A percentile compares a stretch with the other conserved stretches of the same genome.
Conservation (phyloP, 2,329 filamentous ascomycete species). For the Neofusicoccum parvum region DNA sequence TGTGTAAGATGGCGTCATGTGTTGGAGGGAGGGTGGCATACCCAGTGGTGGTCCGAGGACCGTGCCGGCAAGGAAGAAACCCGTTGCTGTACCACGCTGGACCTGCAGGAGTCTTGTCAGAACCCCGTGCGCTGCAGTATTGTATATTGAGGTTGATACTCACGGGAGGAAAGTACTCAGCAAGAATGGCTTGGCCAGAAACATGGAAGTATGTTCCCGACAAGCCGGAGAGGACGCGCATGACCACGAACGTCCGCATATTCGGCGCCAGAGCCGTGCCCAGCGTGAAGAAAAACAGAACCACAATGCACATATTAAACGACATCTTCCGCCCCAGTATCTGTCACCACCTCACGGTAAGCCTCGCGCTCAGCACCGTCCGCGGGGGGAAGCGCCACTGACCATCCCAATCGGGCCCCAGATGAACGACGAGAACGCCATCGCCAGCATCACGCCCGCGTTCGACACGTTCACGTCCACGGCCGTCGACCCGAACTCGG, state of each 20-base stretch:
- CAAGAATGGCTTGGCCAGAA: slow-evolving; percentile 26
- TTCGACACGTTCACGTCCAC: slow-evolving; percentile 25
- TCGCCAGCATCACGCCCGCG: slow-evolving; percentile 26
- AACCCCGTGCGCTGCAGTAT: not conserved
- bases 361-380: too few relatives aligned
- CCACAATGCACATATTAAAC: slow-evolving; percentile 23
- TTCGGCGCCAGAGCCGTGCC: slow-evolving; percentile 25
- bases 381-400: not conserved
- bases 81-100: slow-evolving; percentile 47
- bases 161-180: slow-evolving; percentile 28
- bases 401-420: slow-evolving; percentile 26
- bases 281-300: slow-evolving; percentile 24
- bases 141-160: not conserved
- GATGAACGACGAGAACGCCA: slow-evolving; percentile 25
- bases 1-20: not conserved
- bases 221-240: slow-evolving; percentile 25
- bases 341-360: not conserved
- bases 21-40: slow-evolving; percentile 23
- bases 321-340: slow-evolving; percentile 24
- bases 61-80: slow-evolving; percentile 47
- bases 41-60: slow-evolving; percentile 48
- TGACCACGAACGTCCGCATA: slow-evolving; percentile 24
- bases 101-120: slow-evolving; percentile 24
- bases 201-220: slow-evolving; percentile 28
- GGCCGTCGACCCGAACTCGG: slow-evolving; percentile 39